Evolutionary conservation across 306 rosid species (phyloP), one percentile per base, ranked within the genome.

Genomic region (Dalbergia oliveri): DNA sequence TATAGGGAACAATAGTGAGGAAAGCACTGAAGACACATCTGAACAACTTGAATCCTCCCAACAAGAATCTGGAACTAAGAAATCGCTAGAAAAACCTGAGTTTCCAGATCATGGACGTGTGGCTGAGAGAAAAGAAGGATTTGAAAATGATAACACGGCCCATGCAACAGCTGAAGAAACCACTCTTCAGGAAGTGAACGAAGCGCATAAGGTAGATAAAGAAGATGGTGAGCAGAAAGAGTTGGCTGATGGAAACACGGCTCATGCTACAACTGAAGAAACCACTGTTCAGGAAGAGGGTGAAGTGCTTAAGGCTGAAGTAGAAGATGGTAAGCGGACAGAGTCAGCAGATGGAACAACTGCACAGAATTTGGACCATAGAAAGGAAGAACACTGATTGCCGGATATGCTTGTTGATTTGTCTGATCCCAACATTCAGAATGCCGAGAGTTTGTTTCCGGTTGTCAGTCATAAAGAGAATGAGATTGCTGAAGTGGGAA

Each of bases 1-100:
- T 68, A 88, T 89, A n/a, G 88, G 99, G 71, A 91, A 86, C 51
- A 89, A 66, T 72, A 81, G 31, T 69, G 98, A 87, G 84, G 94
- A 89, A 77, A 81, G 64, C 50, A 50, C 57, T 44, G 88, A 68
- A 35, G 88, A 88, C 69, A 77, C 87, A 45, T 84, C 89, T 12
- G 87, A 79, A 66, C 78, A 76, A 39, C 79, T 67, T 8, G 88
- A 86, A 66, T 82, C 88, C 64, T 79, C 91, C 26, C 79, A 76
- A 50, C 64, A 69, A 16, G 80, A 87, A 31, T 66, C 86, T 62
- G 89, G 77, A 83, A 76, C 41, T 66, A 88, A 81, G 80, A 84
- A 72, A 56, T 67, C 83, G 71, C 58, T 69, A 18, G 88, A 71
- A 83, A 82, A 83, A 69, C 51, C 78, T 6, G 91, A 84, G 82